Percentiles rank a stretch among this genome's conserved stretches.
These are phyloP conservation scores for Amylostereum areolatum DNA, from an alignment of 1,284 basidiomycete genomes.

Conservation along the genomic window DNA sequence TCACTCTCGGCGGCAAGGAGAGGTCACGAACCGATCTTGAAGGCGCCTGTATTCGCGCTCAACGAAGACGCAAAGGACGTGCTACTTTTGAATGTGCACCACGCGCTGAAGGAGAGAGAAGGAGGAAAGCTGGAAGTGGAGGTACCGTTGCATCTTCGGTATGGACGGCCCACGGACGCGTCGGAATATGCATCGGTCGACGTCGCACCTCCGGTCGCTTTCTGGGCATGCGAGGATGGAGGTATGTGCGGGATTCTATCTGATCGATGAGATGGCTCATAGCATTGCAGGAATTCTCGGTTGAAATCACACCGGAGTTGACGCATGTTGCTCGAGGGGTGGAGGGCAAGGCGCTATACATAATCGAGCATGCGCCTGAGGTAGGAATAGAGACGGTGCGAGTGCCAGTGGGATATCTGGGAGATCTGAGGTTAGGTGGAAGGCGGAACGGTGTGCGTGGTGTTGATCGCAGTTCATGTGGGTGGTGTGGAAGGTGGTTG, in stretches of 20 bases:
- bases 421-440: slow-evolving; percentile 7
- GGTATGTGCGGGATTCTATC: background rate
- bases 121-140: background rate
- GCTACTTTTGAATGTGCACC: slow-evolving; percentile 2
- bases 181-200: slow-evolving; percentile 1
- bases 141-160: slow-evolving; percentile 7
- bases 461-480: slow-evolving; percentile 3
- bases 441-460: slow-evolving; percentile 1
- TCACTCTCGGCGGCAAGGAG: slow-evolving; percentile 7
- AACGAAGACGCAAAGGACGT: background rate
- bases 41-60: slow-evolving; percentile 5
- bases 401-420: slow-evolving; percentile 5
- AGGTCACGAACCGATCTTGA: slow-evolving; percentile 5
- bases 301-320: background rate
- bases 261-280: background rate
- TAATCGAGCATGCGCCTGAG: background rate
- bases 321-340: background rate
- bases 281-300: background rate
- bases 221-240: slow-evolving; percentile 4
- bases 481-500: background rate
- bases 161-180: slow-evolving; percentile 1
- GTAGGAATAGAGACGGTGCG: slow-evolving; percentile 3
- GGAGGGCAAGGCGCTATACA: background rate
- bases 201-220: slow-evolving; percentile 3
- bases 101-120: background rate